Evolutionary conservation across 2,329 filamentous ascomycete genomes (phyloP), one percentile per base, ranked within the genome.

Genomic region (Ascocoryne sarcoides): DNA sequence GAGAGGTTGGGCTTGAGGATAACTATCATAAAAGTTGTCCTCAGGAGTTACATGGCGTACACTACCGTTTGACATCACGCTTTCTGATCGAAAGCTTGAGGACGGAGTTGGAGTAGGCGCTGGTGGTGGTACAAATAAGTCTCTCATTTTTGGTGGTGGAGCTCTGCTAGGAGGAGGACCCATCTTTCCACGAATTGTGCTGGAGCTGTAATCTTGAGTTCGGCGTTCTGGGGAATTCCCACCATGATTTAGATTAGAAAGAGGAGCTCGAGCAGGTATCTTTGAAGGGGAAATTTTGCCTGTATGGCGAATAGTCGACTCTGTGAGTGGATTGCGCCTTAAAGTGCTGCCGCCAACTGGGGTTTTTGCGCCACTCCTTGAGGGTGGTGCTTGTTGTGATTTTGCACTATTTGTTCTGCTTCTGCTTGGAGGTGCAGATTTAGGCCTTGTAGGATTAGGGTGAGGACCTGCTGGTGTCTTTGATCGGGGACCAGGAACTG

Each of bases 101-200:
- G 70, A 70, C 0, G 71, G 68, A 44, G 71, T 69, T 14, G 77
- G 62, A 37, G 74, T 69, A 2, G 70, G 67, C 7, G 68, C 62
- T 5, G 67, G 64, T 34, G 37, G 69, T 34, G 75, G 73, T 7
- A 69, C 62, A 48, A 78, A 77, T 20, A 95, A 70, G 31, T 93
- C 87, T 49, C 90, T 80, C 88, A 96, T 95, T 61, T 88, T 92
- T 36, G 90, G 90, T 10, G 89, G 89, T 26, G 87, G 86, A 1
- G 81, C 81, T 46, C 79, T 71, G 56, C 71, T 62, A 32, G 67
- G 60, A 36, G 75, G 73, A 37, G 75, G 73, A 18, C 71, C 74
- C 61, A 66, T 65, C 45, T 62, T 64, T 28, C 52, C 52, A 16
- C 61, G 56, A 7, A 26, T 26, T 26, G 35, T 15, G n/a, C 15